A percentile compares a stretch with the other conserved stretches of the same genome.
phyloP scores from a whole-genome alignment of 805 yeast genomes.

The Nakazawaea wyomingensis region DNA sequence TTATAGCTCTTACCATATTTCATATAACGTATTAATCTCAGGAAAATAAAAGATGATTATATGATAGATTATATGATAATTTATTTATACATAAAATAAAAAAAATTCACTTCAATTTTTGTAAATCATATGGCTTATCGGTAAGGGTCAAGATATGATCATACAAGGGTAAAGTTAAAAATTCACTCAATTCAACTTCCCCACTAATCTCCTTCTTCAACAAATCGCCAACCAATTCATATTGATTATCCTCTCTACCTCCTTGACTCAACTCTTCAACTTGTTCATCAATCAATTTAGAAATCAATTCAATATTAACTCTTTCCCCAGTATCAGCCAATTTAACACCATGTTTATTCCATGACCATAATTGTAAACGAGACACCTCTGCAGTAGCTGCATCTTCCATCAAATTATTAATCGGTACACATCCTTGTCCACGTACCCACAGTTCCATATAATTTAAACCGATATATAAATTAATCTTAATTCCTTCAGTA shows the following conservation, averaged over 20 bases:
- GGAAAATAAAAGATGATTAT: too few relatives aligned
- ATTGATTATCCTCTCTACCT: conserved; percentile 65
- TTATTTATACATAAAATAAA: background rate
- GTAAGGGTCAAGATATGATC: conserved; percentile 59
- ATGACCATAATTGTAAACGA: conserved; percentile 75
- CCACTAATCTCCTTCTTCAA: conserved; percentile 71
- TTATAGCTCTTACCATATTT: too few relatives aligned
- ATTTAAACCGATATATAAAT: conserved; percentile 69
- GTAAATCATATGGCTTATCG: conserved; percentile 24
- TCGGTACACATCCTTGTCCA: conserved; percentile 82
- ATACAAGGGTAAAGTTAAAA: conserved; percentile 70
- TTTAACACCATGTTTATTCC: conserved; percentile 69
- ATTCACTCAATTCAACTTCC: conserved; percentile 62
- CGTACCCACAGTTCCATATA: conserved; percentile 86
- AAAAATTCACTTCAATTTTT: conserved; percentile 20
- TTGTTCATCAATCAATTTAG: conserved; percentile 55
- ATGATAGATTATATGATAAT: too few relatives aligned
- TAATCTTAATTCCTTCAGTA: conserved; percentile 63
- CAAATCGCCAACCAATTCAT: conserved; percentile 61
- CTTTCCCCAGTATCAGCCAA: conserved; percentile 52
- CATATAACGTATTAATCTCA: too few relatives aligned
- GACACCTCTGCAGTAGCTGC: conserved; percentile 90
- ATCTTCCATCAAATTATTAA: conserved; percentile 82
- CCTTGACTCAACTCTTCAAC: conserved; percentile 47
- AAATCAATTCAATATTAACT: conserved; percentile 57